Base-by-base conservation (phyloP, 345 rosid species). In the Gossypioides kirkii region DNA sequence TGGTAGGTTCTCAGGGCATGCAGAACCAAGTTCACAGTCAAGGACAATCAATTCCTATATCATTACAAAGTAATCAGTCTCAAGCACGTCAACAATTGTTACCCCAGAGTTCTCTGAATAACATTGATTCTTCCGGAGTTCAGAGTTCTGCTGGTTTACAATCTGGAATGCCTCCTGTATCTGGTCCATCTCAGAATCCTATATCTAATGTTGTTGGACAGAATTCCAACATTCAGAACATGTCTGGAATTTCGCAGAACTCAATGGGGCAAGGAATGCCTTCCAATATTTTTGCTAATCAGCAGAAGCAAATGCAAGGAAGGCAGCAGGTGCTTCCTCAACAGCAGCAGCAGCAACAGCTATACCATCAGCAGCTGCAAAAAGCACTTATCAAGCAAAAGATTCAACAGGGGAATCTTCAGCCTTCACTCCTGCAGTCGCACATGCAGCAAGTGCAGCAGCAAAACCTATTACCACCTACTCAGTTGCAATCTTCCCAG, bases 181-280 rank as follows among this genome's bases (percentile, higher is more conserved):
- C 96, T 64, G 78, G 87, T 78, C 74, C 85, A 63, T 73, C 82
- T 70, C 89, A 89, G 83, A 73, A 87, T 69, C 64, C 91, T 26
- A 70, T 81, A 26, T 42, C 96, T 16, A 78, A 18, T 72, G 76
- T 49, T 52, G 77, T 78, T 58, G 87, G 89, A 74, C 97, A 88
- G 83, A 91, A 84, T 76, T 71, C 88, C 72, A 87, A 58, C 84
- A 80, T 93, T 88, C 93, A 86, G 79, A 91, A 81, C 72, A 78
- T 93, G 20, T 71, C 93, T 20, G 80, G 90, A 58, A 82, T 91
- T 82, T 55, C 90, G 42, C 97, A 87, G 79, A 89, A 81, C 78
- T 73, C 87, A 63, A 76, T 84, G 82, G 90, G 84, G 52, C 97
- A 88, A 81, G 88, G 87, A 77, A 68, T 87, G 74, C 73, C 83